These are phyloP conservation scores for Coniella vitis DNA, from an alignment of 2,329 filamentous ascomycete species.

Conservation along the genomic window DNA sequence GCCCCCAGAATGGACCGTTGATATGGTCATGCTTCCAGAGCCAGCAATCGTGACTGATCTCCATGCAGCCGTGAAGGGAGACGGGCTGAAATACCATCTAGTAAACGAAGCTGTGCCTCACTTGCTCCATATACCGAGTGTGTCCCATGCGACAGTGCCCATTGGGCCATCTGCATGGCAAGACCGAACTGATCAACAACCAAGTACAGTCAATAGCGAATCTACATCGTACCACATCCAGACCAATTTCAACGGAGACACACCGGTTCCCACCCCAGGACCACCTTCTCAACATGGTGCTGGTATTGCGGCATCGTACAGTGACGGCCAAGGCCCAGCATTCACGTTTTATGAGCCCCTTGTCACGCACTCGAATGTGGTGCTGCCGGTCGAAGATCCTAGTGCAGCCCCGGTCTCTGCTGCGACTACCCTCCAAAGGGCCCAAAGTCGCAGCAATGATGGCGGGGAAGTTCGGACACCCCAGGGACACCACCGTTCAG, in stretches of 20 bases:
- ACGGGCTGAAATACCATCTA: conserved; percentile 28
- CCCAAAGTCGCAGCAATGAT: conserved; percentile 8
- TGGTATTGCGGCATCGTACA: not conserved
- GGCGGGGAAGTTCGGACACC: conserved; percentile 12
- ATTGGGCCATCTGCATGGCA: conserved; percentile 5
- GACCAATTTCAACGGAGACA: not conserved
- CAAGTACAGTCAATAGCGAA: conserved; percentile 7
- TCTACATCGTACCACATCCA: conserved; percentile 6
- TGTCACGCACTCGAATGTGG: not conserved
- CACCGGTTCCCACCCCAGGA: not conserved
- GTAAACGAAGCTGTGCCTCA: conserved; percentile 33
- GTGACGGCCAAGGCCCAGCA: not conserved
- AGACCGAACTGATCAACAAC: conserved; percentile 5
- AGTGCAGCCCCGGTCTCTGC: not conserved
- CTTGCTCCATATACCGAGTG: conserved; percentile 21
- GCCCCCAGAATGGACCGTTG: conserved; percentile 35
- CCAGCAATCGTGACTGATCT: conserved; percentile 26
- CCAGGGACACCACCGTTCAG: conserved; percentile 12
- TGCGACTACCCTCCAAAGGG: not conserved
- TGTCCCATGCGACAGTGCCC: not conserved
- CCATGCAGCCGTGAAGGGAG: conserved; percentile 22
- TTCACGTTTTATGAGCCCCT: conserved; percentile 1
- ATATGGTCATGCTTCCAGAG: conserved; percentile 40
- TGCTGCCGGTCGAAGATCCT: not conserved
- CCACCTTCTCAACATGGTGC: not conserved